Percentiles rank a stretch among this genome's conserved stretches.
phyloP scores from a whole-genome alignment of 495 filamentous ascomycete genomes.

The Xylaria venustula region DNA sequence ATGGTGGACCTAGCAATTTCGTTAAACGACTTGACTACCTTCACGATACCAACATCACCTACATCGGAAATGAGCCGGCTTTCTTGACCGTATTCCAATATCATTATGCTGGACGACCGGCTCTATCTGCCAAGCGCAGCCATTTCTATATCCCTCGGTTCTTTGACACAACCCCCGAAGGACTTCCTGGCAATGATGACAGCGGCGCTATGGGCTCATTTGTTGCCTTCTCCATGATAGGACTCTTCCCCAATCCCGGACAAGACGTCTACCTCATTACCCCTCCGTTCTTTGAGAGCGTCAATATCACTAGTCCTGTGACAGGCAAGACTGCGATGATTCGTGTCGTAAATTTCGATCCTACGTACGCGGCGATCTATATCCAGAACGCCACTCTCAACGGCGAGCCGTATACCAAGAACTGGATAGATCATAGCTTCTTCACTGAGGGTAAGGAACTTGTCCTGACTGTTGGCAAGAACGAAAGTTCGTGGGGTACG shows the following conservation, averaged over 20 bases:
- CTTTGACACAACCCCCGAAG: constrained; percentile 58
- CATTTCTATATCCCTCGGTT: constrained; percentile 67
- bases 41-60: constrained; percentile 62
- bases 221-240: constrained; percentile 67
- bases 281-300: constrained; percentile 62
- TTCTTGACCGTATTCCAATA: constrained; percentile 71
- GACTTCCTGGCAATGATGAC: constrained; percentile 73
- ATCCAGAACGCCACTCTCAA: constrained; percentile 72
- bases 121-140: constrained; percentile 56
- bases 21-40: constrained; percentile 62
- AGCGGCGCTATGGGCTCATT: constrained; percentile 73
- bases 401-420: constrained; percentile 62
- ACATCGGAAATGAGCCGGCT: constrained; percentile 71
- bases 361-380: constrained; percentile 59
- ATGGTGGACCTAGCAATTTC: constrained; percentile 62
- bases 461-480: constrained; percentile 61
- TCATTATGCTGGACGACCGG: constrained; percentile 68
- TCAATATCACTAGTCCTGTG: constrained; percentile 60
- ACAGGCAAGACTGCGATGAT: constrained; percentile 64
- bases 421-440: constrained; percentile 73
- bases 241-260: constrained; percentile 71
- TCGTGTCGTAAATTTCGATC: constrained; percentile 61
- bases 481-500: constrained; percentile 70
- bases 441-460: constrained; percentile 69
- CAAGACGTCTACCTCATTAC: constrained; percentile 75